Conservation (phyloP, 2,329 filamentous ascomycete genomes). For the Graphilbum fragrans region DNA sequence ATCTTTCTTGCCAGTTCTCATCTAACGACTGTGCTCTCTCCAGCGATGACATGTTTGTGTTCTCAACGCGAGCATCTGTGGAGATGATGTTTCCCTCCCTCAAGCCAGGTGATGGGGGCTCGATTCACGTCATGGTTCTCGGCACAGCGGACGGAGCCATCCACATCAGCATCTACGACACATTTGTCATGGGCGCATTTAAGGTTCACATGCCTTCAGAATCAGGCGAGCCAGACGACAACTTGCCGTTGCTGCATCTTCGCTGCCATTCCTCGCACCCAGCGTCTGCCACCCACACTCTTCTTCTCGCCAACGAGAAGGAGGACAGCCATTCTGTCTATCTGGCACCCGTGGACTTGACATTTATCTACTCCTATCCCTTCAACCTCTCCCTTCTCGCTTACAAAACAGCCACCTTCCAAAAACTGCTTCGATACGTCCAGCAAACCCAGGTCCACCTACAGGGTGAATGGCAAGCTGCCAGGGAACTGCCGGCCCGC, state of each 20-base stretch:
- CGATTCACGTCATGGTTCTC: slow-evolving; percentile 68
- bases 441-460: slow-evolving; percentile 71
- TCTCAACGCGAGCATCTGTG: slow-evolving; percentile 56
- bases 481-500: slow-evolving; percentile 64
- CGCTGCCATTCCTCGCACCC: slow-evolving; percentile 59
- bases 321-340: slow-evolving; percentile 33
- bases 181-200: slow-evolving; percentile 64
- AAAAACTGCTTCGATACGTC: slow-evolving; percentile 78
- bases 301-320: slow-evolving; percentile 39
- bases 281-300: slow-evolving; percentile 60
- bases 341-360: slow-evolving; percentile 70
- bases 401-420: slow-evolving; percentile 75
- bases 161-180: slow-evolving; percentile 75
- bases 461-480: slow-evolving; percentile 69
- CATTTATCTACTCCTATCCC: slow-evolving; percentile 66
- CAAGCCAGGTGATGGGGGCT: slow-evolving; percentile 53
- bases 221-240: not conserved
- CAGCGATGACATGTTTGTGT: slow-evolving; percentile 47
- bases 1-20: no score
- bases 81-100: slow-evolving; percentile 57
- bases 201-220: slow-evolving; percentile 26
- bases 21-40: slow-evolving; percentile 8
- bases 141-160: slow-evolving; percentile 60
- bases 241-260: slow-evolving; percentile 16
- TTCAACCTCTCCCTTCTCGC: slow-evolving; percentile 75